Base-by-base conservation (phyloP, 305 asterid genomes). In the Solanum chacoense region DNA sequence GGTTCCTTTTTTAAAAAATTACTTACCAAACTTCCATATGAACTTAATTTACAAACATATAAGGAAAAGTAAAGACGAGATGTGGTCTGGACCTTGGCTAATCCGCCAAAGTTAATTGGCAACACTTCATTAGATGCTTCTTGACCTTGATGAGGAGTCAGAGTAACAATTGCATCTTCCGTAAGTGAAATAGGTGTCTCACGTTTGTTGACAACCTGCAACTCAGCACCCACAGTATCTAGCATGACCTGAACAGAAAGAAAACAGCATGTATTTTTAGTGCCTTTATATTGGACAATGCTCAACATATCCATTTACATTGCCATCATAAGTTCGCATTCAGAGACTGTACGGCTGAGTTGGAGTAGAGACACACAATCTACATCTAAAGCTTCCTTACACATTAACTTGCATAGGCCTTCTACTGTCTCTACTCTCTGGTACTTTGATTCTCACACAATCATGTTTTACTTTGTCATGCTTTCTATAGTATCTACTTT, bases 151-250 rank as follows among this genome's bases (percentile, higher is more conserved):
- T 95, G 95, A 69, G 99, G 98, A 5, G 98, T 95, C 85, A 98
- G 94, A 89, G 91, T 94, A 88, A 98, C 99, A 87, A 94, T 93
- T 86, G 91, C 98, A 35, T 94, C 98, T 28, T 55, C 96, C 92
- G 93, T 91, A 22, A 98, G 98, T 13, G 98, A 94, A 90, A 98
- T 96, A 72, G 96, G 75, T 35, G 87, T 94, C 95, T 95, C 98
- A 8, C 90, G 88, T 88, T 94, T 95, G 91, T 98, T 98, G 88
- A 95, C 93, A 85, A 98, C 99, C 94, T 95, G 99, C 86, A 97
- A 90, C 90, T 97, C 99, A 16, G 99, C 95, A 31, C 99, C 99
- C 88, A 94, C 97, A 0, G 99, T 96, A 78, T 97, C 99, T 55
- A 97, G 88, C 99, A 97, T 97, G 86, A 96, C 98, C 99, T 97